phyloP scores from a whole-genome alignment of 345 rosid genomes.

The Mallotus nudiflorus region DNA sequence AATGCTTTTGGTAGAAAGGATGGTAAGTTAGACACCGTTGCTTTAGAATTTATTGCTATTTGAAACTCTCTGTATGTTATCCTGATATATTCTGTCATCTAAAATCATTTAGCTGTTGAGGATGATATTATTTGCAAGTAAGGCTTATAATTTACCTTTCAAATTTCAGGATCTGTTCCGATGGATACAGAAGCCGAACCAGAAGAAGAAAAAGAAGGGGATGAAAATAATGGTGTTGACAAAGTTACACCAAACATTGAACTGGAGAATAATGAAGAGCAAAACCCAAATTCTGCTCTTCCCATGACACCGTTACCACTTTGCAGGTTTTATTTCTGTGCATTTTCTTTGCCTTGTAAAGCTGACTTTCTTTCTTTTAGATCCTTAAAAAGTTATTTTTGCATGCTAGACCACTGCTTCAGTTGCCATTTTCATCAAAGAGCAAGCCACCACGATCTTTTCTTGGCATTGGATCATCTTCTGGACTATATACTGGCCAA shows the following conservation, averaged over 20 bases:
- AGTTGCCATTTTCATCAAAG: conserved; percentile 65
- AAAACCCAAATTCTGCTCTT: conserved; percentile 50
- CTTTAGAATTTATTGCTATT: neutral
- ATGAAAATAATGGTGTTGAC: conserved; percentile 39
- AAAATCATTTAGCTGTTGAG: neutral
- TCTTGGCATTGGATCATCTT: conserved; percentile 49
- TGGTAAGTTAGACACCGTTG: conserved; percentile 47
- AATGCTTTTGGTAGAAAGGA: conserved; percentile 91
- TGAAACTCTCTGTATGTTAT: neutral
- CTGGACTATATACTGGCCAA: conserved; percentile 33
- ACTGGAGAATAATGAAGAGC: conserved; percentile 53
- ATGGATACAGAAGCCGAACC: conserved; percentile 48
- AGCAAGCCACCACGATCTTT: conserved; percentile 64
- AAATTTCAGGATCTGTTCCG: conserved; percentile 53
- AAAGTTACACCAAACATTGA: conserved; percentile 43
- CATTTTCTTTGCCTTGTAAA: neutral
- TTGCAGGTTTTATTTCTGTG: conserved; percentile 53
- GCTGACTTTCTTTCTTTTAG: conserved; percentile 2
- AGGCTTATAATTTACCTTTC: neutral
- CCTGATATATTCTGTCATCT: neutral
- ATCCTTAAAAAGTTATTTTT: conserved; percentile 7
- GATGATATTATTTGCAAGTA: neutral
- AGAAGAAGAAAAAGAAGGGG: conserved; percentile 59
- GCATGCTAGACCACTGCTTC: conserved; percentile 58
- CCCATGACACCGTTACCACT: conserved; percentile 70